Percentiles rank a stretch among this genome's conserved stretches.
These are phyloP conservation scores for Eucalyptus pauciflora DNA, from an alignment of 345 rosid species.

Conservation along the genomic window DNA sequence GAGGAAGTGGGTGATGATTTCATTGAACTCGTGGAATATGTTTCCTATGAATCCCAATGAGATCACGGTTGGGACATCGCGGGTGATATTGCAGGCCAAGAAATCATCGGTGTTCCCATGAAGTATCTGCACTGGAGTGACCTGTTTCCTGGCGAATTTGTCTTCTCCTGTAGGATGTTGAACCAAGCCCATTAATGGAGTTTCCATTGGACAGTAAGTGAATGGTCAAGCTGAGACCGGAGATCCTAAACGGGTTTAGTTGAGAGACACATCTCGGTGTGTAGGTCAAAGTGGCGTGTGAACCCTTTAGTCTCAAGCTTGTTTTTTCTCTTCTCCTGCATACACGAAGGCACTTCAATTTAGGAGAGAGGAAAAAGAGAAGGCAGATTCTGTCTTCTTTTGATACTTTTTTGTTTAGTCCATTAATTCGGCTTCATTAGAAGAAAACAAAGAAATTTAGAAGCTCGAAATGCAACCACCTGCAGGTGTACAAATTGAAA, in stretches of 20 bases:
- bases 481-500: conserved; percentile 52
- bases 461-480: background rate
- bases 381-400: background rate
- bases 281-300: background rate
- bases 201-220: conserved; percentile 1
- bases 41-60: background rate
- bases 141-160: background rate
- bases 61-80: background rate
- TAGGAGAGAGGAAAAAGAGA: background rate
- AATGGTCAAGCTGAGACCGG: background rate
- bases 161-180: background rate
- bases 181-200: too few relatives aligned
- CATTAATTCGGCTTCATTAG: background rate
- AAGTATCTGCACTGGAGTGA: background rate
- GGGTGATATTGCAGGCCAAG: background rate
- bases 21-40: background rate
- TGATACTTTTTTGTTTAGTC: background rate
- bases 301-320: background rate
- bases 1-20: background rate
- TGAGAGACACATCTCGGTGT: background rate
- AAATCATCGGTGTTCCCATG: background rate
- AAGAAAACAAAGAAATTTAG: background rate
- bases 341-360: too few relatives aligned
- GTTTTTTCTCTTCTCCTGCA: background rate
- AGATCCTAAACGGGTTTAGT: too few relatives aligned